phyloP scores from a whole-genome alignment of 2,329 filamentous ascomycete genomes.

The Parafenestella ontariensis region DNA sequence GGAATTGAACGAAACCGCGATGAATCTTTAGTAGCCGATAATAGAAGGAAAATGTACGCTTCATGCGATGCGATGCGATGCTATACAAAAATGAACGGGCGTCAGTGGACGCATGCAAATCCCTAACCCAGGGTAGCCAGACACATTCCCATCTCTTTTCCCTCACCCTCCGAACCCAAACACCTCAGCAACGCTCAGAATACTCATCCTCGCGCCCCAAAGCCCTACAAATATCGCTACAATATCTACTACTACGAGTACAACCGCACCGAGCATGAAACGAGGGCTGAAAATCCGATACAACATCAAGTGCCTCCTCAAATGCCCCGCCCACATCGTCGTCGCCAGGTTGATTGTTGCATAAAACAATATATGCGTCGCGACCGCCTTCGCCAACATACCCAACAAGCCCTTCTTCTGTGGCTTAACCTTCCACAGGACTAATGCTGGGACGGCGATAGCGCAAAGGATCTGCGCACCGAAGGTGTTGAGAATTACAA shows the following conservation, averaged over 20 bases:
- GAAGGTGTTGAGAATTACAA: slow-evolving; percentile 86
- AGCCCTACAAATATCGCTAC: slow-evolving; percentile 75
- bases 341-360: slow-evolving; percentile 84
- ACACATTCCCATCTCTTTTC: not conserved
- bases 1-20: too few relatives aligned
- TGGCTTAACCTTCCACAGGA: slow-evolving; percentile 87
- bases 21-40: not conserved
- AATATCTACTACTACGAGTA: slow-evolving; percentile 79
- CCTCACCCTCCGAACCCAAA: slow-evolving; percentile 67
- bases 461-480: slow-evolving; percentile 86
- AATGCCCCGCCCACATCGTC: slow-evolving; percentile 86
- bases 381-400: slow-evolving; percentile 72
- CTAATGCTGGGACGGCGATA: slow-evolving; percentile 78
- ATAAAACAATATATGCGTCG: slow-evolving; percentile 80
- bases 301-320: slow-evolving; percentile 93
- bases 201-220: slow-evolving; percentile 76
- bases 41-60: not conserved
- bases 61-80: slow-evolving; percentile 1
- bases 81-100: not conserved
- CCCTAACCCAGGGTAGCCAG: not conserved
- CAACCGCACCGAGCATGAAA: slow-evolving; percentile 81
- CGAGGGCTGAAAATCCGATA: slow-evolving; percentile 92
- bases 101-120: not conserved
- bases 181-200: slow-evolving; percentile 79
- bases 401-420: slow-evolving; percentile 70